Percentiles rank a stretch among this genome's conserved stretches.
Evolutionary conservation across 768 basidiomycete genomes (phyloP).

Genomic region (Galerina sulciceps): DNA sequence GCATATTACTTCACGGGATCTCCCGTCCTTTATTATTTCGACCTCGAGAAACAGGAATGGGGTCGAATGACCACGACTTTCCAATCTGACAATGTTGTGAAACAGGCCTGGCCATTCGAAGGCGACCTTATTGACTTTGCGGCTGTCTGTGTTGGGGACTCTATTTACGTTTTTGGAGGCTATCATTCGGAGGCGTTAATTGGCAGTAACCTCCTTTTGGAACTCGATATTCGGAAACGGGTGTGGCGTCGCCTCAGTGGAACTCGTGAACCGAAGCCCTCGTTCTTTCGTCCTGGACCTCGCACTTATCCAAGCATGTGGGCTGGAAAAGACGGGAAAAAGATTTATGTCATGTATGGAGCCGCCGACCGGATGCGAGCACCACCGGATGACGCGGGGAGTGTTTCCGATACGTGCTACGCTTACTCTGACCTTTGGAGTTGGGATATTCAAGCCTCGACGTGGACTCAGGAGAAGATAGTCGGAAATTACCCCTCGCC

Average conservation of each 20-base stretch:
- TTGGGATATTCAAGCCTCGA: slow-evolving; percentile 30
- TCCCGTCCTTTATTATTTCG: slow-evolving; percentile 31
- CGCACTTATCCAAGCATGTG: slow-evolving; percentile 34
- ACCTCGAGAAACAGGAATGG: slow-evolving; percentile 36
- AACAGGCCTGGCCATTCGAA: slow-evolving; percentile 18
- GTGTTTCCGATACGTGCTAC: slow-evolving; percentile 21
- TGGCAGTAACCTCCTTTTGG: slow-evolving; percentile 38
- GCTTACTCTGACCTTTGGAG: slow-evolving; percentile 37
- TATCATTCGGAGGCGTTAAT: slow-evolving; percentile 20
- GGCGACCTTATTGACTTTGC: not conserved
- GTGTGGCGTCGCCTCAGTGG: slow-evolving; percentile 30
- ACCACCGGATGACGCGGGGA: slow-evolving; percentile 20
- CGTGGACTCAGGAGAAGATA: slow-evolving; percentile 34
- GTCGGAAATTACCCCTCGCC: slow-evolving; percentile 35
- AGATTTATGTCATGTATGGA: slow-evolving; percentile 38
- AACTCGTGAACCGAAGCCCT: not conserved
- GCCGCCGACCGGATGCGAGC: slow-evolving; percentile 34
- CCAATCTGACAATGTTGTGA: slow-evolving; percentile 8
- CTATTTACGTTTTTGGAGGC: slow-evolving; percentile 41
- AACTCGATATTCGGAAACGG: slow-evolving; percentile 32
- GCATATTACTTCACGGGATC: slow-evolving; percentile 37
- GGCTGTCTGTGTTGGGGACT: slow-evolving; percentile 18
- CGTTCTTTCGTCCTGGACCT: slow-evolving; percentile 30
- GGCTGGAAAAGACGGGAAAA: slow-evolving; percentile 28
- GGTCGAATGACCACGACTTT: slow-evolving; percentile 22